A percentile compares a stretch with the other conserved stretches of the same genome.
Evolutionary conservation across 2,329 filamentous ascomycete genomes (phyloP).

Genomic region (Aspergillus quadrilineatus): DNA sequence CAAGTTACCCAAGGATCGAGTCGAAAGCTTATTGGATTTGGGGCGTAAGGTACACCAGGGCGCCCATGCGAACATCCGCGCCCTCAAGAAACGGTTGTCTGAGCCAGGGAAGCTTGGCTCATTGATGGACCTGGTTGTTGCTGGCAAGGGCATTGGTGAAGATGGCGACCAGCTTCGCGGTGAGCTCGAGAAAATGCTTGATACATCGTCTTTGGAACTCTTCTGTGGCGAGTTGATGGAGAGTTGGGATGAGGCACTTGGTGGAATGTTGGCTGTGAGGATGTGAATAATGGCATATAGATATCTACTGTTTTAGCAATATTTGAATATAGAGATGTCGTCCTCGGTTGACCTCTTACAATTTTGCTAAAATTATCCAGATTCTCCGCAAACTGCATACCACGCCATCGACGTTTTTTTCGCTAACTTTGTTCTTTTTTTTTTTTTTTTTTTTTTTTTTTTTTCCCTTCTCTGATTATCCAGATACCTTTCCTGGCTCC

Average conservation of each 20-base stretch:
- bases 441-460: background rate
- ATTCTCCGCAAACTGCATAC: background rate
- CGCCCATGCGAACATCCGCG: constrained; percentile 36
- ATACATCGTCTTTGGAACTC: constrained; percentile 41
- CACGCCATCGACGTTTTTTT: background rate
- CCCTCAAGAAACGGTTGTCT: constrained; percentile 39
- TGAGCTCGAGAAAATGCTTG: constrained; percentile 37
- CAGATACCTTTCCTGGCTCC: background rate
- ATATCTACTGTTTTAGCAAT: background rate
- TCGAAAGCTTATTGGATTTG: constrained; percentile 30
- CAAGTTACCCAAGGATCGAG: constrained; percentile 34
- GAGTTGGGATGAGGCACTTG: constrained; percentile 49
- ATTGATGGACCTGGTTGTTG: constrained; percentile 40
- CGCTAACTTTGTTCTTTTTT: background rate
- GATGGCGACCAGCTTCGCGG: constrained; percentile 28
- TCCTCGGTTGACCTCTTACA: background rate
- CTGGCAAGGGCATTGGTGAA: constrained; percentile 23
- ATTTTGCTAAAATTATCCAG: background rate
- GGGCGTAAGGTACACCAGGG: constrained; percentile 32
- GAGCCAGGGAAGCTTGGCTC: constrained; percentile 44
- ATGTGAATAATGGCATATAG: constrained; percentile 22
- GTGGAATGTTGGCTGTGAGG: constrained; percentile 37
- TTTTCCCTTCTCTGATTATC: background rate
- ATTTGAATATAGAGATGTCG: background rate
- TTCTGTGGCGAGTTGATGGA: constrained; percentile 48